These are phyloP conservation scores for Lentinus tigrinus DNA, from an alignment of 768 basidiomycete genomes.

Conservation along the genomic window DNA sequence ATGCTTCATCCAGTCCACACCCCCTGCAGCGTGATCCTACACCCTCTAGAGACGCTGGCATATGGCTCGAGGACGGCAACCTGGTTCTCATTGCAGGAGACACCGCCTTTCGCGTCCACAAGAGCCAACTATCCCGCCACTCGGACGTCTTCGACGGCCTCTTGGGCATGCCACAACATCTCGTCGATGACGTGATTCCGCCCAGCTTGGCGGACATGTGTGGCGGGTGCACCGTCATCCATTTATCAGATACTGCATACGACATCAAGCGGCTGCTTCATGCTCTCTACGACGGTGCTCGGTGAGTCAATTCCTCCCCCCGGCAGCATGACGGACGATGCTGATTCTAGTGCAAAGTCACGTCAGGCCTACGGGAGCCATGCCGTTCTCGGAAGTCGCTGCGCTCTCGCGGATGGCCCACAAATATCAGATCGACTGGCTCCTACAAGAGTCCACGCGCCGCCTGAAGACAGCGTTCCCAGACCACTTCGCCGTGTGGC, in stretches of 20 bases:
- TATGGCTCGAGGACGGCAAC: constrained; percentile 72
- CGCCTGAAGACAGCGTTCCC: neutral
- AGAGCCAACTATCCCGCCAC: constrained; percentile 10
- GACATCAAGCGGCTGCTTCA: constrained; percentile 8
- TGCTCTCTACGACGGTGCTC: neutral
- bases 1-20: no score
- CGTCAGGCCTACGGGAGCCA: neutral
- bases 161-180: constrained; percentile 7
- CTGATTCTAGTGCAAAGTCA: no score
- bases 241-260: constrained; percentile 1
- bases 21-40: no score
- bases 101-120: constrained; percentile 16
- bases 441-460: neutral
- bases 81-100: constrained; percentile 51
- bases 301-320: neutral
- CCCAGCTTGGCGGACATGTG: neutral
- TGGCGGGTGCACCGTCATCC: constrained; percentile 10
- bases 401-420: constrained; percentile 4
- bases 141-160: constrained; percentile 18
- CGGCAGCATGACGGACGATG: no score
- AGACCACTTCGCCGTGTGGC: neutral
- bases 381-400: constrained; percentile 3
- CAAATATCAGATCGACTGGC: constrained; percentile 1
- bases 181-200: neutral
- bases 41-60: neutral